Percentiles rank a stretch among this genome's conserved stretches.
Conservation (phyloP, 2,329 filamentous ascomycete genomes). For the Cryoendolithus antarcticus region DNA sequence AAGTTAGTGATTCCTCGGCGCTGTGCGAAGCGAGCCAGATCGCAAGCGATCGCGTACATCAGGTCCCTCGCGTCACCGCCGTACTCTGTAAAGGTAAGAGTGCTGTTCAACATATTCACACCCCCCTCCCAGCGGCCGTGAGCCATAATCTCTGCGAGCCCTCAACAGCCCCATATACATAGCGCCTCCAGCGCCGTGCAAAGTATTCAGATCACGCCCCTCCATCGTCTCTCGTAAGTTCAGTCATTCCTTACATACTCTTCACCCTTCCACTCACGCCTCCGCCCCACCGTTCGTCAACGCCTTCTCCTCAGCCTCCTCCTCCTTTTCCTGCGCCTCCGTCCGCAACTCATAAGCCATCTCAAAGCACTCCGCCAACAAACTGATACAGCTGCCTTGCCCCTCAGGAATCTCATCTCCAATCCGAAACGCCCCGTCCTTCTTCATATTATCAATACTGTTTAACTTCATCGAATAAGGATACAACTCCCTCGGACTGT, state of each 20-base stretch:
- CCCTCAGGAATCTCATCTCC: conserved; percentile 72
- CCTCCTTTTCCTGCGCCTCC: conserved; percentile 28
- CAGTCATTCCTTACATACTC: neutral
- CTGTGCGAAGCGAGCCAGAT: no score
- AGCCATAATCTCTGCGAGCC: no score
- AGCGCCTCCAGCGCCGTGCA: no score
- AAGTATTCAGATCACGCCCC: no score
- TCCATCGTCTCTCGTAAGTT: no score
- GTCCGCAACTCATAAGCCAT: conserved; percentile 40
- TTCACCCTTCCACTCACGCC: conserved; percentile 4
- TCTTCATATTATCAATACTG: conserved; percentile 93
- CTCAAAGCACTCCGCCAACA: conserved; percentile 89
- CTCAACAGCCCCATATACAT: no score
- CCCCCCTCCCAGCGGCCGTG: no score
- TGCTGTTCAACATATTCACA: no score
- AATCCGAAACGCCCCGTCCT: conserved; percentile 77
- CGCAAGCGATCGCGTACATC: no score
- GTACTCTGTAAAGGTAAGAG: no score
- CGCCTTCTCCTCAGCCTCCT: conserved; percentile 3
- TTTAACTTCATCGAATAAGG: conserved; percentile 99
- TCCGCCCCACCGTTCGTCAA: conserved; percentile 9
- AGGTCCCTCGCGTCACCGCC: no score
- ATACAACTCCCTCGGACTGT: conserved; percentile 78
- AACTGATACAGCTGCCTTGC: conserved; percentile 74
- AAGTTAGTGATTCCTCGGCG: no score